Base-by-base conservation (phyloP, 257 asterid species). In the Primulina tabacum region DNA sequence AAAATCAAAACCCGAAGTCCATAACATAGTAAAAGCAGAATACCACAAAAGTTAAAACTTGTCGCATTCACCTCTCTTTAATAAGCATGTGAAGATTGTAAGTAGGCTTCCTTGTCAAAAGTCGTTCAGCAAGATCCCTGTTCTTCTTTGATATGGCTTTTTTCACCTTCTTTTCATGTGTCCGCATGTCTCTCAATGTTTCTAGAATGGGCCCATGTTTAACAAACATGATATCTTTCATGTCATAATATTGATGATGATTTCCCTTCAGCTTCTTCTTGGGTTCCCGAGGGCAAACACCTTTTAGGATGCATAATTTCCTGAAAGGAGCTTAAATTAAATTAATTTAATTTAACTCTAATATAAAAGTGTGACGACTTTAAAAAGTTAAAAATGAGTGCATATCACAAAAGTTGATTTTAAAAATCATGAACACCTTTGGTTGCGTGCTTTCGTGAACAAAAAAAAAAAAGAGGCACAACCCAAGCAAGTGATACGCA, bases 181-280 rank as follows among this genome's bases (percentile, higher is more conserved):
- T 72, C 16, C 96, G 82, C 65, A 82, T 79, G 62, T 91, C 99
- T 71, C 99, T 83, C 63, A 93, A 71, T 75, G 75, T 89, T 85
- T 89, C 97, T 9, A 93, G 86, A 93, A 65, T 18, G 99, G 96
- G 34, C 78, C 91, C 96, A 26, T 89, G 87, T 69, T 81, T 94
- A 63, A 91, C 82, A 80, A 91, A 91, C 97, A 82, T 52, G 35
- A 91, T 83, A 85, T 94, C 99, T 78, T 94, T 91, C 74, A 77
- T 43, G 80, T 94, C 97, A 82, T 94, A 91, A 60, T 94, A 94
- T 2, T 97, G 85, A 75, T 89, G 96, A 77, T 94, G 99, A 73
- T 85, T 85, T 71, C 99, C 99, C 81, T 91, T 91, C 83, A 89
- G 86, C 95, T 94, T 94, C 93, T 89, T 90, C 95, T 85, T 94